Evolutionary conservation across 2,329 filamentous ascomycete species (phyloP), one percentile per base, ranked within the genome.

Genomic region (Pyrenophora teres): DNA sequence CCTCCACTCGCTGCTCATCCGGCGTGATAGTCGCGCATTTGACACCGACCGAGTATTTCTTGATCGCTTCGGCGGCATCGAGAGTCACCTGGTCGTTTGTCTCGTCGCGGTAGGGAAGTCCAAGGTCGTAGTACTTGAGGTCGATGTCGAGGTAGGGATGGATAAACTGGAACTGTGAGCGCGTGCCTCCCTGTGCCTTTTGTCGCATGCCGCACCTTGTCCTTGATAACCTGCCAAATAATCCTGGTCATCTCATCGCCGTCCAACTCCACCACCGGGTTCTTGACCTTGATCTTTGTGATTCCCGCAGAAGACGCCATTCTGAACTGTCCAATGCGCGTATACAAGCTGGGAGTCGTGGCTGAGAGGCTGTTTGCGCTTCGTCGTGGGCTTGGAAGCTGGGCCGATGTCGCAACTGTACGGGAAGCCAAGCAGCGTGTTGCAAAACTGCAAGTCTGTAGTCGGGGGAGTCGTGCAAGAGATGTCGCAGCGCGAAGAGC

Each of bases 11-110:
- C 60, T 86, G 88, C 84, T 99, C 94, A 75, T 99, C 94, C 33
- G 94, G 94, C 37, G 94, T 99, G 80, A 99, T 99, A 75, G 94
- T 99, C 62, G 94, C 94, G 78, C 94, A 99, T 84, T 99, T 99
- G 81, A 99, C 91, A 77, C 93, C 94, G 48, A 99, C 94, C 54
- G 88, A 91, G 83, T 97, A 97, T 83, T 97, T 96, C 85, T 96
- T 92, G 81, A 97, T 97, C 37, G 94, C 94, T 80, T 96, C 91
- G 49, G 94, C 94, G 48, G 93, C 90, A 73, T 97, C 94, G 66
- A 92, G 76, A 2, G 94, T 99, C 78, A 99, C 93, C 81, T 97
- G 84, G 77, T 97, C 94, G 76, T 95, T 87, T 74, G 94, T 97
- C 84, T 96, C 78, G 76, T 99, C 93, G 74, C 94, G 90, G 84